phyloP scores from a whole-genome alignment of 2,329 filamentous ascomycete species.

The Ophiostoma fasciatum region DNA sequence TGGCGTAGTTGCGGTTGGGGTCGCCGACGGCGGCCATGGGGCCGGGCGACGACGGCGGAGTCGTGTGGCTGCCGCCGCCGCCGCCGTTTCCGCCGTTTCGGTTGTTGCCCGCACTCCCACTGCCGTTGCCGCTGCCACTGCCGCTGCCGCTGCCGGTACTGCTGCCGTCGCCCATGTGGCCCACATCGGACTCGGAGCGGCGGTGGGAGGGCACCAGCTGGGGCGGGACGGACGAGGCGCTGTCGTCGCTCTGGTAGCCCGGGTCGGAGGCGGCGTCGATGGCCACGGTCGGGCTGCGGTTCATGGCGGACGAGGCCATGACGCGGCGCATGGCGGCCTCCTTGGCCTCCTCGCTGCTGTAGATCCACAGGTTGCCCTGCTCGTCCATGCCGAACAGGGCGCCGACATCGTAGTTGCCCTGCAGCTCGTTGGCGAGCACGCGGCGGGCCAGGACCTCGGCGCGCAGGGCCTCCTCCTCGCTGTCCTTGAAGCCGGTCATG shows the following conservation, averaged over 20 bases:
- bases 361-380: slow-evolving; percentile 97
- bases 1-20: slow-evolving; percentile 79
- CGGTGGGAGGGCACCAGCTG: slow-evolving; percentile 30
- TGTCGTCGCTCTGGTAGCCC: slow-evolving; percentile 87
- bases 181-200: slow-evolving; percentile 52
- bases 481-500: slow-evolving; percentile 93
- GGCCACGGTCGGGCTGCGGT: slow-evolving; percentile 36
- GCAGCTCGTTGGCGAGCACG: slow-evolving; percentile 80
- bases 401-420: slow-evolving; percentile 92
- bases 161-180: slow-evolving; percentile 27
- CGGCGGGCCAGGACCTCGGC: slow-evolving; percentile 90
- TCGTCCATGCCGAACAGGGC: slow-evolving; percentile 90
- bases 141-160: no score
- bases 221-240: slow-evolving; percentile 34
- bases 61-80: no score
- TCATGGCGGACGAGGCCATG: slow-evolving; percentile 35
- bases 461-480: slow-evolving; percentile 78
- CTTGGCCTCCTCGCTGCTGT: slow-evolving; percentile 93
- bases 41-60: slow-evolving; percentile 57
- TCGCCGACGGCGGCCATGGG: slow-evolving; percentile 43
- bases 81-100: no score
- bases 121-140: no score
- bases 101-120: no score
- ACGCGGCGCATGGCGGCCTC: slow-evolving; percentile 63
- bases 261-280: slow-evolving; percentile 84